Base-by-base conservation (phyloP, 2,329 filamentous ascomycete species). In the Neofusicoccum cordaticola region DNA sequence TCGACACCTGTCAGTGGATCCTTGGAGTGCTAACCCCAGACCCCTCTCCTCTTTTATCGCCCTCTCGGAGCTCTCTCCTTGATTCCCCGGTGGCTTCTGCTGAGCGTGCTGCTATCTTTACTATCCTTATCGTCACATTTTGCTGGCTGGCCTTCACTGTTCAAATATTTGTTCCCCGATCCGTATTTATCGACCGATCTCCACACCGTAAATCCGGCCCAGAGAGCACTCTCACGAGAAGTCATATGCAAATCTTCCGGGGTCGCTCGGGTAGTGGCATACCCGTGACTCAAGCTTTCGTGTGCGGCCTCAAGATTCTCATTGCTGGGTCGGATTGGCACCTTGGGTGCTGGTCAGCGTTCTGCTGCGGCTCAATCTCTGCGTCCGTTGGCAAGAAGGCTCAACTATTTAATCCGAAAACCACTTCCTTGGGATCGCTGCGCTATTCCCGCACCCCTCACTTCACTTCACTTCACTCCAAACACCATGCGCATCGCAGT, bases 401-500 rank as follows among this genome's bases (percentile, higher is more conserved):
- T 58, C 53, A 58, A 34, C 53, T 58, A 58, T 19, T 58, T 58
- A 58, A 58, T 17, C 53, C 53, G 39, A 58, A 50, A 58, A 44
- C 53, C 39, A 45, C 22, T 37, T 27, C 53, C 7, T 12, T 45
- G 53, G 39, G 27, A 58, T n/a, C 31, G 53, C 53, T 13, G 19
- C 39, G 22, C 17, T n/a, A n/a, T 34, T 37, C 22, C 22, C 42
- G 42, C 12, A 22, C 42, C 35, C 15, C 13, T 22, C 48, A 63
- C 7, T 8, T 39, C 48, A 63, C 31, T 35, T 17, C 17, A 44
- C 31, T 71, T 66, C 37, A 44, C 27, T 39, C 44, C 22, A 27
- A 34, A 34, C 39, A 85, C 81, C 75, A 87, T 88, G 82, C 82
- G 85, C 72, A 81, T 89, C 70, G 86, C 85, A 51, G 82, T 89